A percentile compares a stretch with the other conserved stretches of the same genome.
Conservation (phyloP, 2,329 filamentous ascomycete genomes). For the Colletotrichum theobromicola region DNA sequence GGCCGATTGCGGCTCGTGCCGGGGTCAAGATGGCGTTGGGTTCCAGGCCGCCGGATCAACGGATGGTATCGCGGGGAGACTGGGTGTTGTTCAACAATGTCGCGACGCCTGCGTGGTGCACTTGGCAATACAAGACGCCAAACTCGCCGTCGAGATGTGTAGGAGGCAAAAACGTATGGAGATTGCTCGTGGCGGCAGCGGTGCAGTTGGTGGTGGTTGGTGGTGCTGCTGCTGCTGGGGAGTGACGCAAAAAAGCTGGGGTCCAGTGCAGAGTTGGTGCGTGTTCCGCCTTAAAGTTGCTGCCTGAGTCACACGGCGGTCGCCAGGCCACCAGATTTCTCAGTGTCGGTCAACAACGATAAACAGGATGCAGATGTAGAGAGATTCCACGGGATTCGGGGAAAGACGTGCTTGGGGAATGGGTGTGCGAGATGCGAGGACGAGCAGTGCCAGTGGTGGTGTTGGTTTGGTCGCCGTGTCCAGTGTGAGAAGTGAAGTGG, state of each 20-base stretch:
- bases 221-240: background rate
- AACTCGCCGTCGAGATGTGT: background rate
- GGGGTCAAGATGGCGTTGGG: background rate
- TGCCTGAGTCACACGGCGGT: slow-evolving; percentile 35
- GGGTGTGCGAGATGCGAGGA: slow-evolving; percentile 5
- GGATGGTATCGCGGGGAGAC: background rate
- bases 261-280: slow-evolving; percentile 23
- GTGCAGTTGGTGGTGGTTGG: background rate
- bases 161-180: background rate
- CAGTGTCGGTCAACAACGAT: background rate
- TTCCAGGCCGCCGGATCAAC: slow-evolving; percentile 2
- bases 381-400: slow-evolving; percentile 8
- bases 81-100: background rate
- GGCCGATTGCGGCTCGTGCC: slow-evolving; percentile 22
- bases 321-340: background rate
- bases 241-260: slow-evolving; percentile 19
- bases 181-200: background rate
- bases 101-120: background rate
- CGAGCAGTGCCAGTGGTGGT: background rate
- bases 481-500: slow-evolving; percentile 10
- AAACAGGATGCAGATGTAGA: background rate
- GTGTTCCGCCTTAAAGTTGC: slow-evolving; percentile 30
- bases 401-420: slow-evolving; percentile 7
- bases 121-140: background rate
- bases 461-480: background rate